These are phyloP conservation scores for Canavalia gladiata DNA, from an alignment of 306 rosid species.

Conservation along the genomic window DNA sequence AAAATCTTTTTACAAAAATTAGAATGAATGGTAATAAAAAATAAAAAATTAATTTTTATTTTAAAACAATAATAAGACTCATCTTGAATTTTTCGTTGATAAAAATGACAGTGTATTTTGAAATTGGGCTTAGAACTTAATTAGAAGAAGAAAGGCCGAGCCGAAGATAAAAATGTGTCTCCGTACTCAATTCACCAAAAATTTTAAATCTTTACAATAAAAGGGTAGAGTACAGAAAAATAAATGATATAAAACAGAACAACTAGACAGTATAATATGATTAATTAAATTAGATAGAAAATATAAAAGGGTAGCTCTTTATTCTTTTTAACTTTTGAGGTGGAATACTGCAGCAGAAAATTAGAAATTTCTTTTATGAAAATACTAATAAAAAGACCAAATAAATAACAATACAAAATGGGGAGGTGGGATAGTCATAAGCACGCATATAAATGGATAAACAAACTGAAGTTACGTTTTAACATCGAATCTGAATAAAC, in stretches of 20 bases:
- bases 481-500: background rate
- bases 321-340: constrained; percentile 18
- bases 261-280: background rate
- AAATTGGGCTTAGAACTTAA: background rate
- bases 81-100: too few relatives aligned
- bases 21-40: too few relatives aligned
- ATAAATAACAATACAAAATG: background rate
- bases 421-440: background rate
- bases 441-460: background rate
- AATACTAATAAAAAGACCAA: too few relatives aligned
- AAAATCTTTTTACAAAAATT: too few relatives aligned
- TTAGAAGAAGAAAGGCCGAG: background rate
- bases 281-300: constrained; percentile 2
- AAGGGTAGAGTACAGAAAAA: background rate
- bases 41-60: too few relatives aligned
- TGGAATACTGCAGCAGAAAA: background rate
- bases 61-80: too few relatives aligned
- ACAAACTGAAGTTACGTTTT: background rate
- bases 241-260: background rate
- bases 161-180: background rate
- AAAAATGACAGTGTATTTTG: background rate
- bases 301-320: background rate
- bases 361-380: too few relatives aligned
- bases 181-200: background rate
- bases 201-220: too few relatives aligned